Conservation (phyloP, 345 rosid genomes). For the Salix arbutifolia region DNA sequence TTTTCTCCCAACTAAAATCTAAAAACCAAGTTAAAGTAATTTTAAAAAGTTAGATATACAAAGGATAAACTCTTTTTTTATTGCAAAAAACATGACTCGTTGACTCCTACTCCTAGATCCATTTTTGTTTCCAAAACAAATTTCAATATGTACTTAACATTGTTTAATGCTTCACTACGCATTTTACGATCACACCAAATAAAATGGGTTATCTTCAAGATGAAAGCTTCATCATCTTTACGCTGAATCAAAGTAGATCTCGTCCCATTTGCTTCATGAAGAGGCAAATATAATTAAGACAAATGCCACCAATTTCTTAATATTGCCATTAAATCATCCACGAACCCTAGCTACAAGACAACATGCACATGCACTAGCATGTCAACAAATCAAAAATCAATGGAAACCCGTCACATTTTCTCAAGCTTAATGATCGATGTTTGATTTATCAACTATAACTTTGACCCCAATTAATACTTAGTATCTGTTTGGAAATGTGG, state of each 20-base stretch:
- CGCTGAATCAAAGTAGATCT: conserved; percentile 10
- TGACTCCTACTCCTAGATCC: not conserved
- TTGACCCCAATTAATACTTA: too few relatives aligned
- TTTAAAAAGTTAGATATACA: too few relatives aligned
- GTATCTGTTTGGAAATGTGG: too few relatives aligned
- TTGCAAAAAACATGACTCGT: not conserved
- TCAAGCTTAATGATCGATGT: not conserved
- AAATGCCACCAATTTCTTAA: conserved; percentile 1
- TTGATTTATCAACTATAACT: not conserved
- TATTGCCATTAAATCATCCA: too few relatives aligned
- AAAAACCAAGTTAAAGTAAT: too few relatives aligned
- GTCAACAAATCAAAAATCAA: not conserved
- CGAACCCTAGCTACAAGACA: not conserved
- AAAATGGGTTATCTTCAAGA: conserved; percentile 2
- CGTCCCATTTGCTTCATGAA: conserved; percentile 17
- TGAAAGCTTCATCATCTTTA: conserved; percentile 14
- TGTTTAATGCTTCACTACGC: conserved; percentile 2
- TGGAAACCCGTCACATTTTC: not conserved
- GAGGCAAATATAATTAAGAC: conserved; percentile 18
- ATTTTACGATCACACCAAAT: not conserved
- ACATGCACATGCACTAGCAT: not conserved
- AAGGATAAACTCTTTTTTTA: not conserved
- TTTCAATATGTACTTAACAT: not conserved
- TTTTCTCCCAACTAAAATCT: too few relatives aligned
- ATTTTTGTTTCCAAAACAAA: not conserved